Base-by-base conservation (phyloP, 2,329 filamentous ascomycete species). In the Fonsecaea monophora region DNA sequence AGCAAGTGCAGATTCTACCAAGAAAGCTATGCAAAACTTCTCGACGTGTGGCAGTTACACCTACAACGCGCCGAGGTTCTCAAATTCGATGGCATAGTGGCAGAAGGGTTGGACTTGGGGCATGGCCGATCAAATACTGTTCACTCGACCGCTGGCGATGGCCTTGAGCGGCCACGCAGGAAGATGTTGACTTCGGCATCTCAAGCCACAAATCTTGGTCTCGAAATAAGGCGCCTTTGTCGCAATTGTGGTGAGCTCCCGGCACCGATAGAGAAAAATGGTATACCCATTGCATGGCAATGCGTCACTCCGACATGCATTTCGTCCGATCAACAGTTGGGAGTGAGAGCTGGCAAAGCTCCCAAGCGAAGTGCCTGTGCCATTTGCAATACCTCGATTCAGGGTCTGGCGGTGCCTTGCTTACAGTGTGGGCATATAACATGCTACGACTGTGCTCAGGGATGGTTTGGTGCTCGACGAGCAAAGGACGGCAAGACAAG, bases 21-120 rank as follows among this genome's bases (percentile, higher is more conserved):
- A 50, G 77, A 80, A 59, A 79, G 82, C 53, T 89, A 89, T 75
- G 85, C 87, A 3, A 78, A 87, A 56, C 78, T 87, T 63, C 79
- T 89, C 4, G 83, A 82, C n/a, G 82, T 84, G 8, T 89, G 87
- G 87, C 82, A 82, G 12, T 71, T 89, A 10, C 78, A 82, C 12
- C 80, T 85, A 25, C 79, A 85, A 69, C 81, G 83, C 58, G 83
- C 84, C 13, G 87, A 89, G 74, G 78, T 89, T 1, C 78, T 88
- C 32, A 88, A 87, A 70, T 84, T 85, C 65, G 83, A 84, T 58
- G 80, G 80, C 12, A 54, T 67, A 8, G 37, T 55, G 18, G 21
- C 58, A 9, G 60, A 64, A 15, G 34, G 32, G 37, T 21, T 25
- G 3, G 55, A 15, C 8, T 21, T 30, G 60, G 18, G 21, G 6